Evolutionary conservation across 2,329 filamentous ascomycete genomes (phyloP), one percentile per base, ranked within the genome.

Genomic region (Curvularia verruculosa): DNA sequence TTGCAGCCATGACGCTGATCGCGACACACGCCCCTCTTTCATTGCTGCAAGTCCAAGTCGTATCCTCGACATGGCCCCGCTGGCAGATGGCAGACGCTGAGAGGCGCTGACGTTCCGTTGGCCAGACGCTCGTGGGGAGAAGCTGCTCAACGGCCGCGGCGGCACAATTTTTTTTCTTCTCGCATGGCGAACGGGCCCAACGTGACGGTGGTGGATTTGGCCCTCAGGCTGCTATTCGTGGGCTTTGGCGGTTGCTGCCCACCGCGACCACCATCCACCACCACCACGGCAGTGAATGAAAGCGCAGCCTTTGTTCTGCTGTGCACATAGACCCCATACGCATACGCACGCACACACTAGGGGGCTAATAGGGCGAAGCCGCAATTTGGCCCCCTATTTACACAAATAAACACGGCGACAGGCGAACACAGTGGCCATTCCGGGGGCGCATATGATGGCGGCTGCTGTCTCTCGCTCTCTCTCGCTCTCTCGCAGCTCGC

Each of bases 141-240:
- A 59, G 60, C 58, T 56, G 54, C 54, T 60, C 56, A 60, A 61
- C 59, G 56, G 60, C 62, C 50, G 64, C 63, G 58, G 56, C 31
- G 31, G 46, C 21, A 39, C 70, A 70, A 59, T 65, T 59, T 61
- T 67, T 61, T 67, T 64, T 59, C 65, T 60, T 61, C 65, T 61
- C 49, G 56, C 54, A 55, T 52, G 59, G 59, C 53, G 56, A 62
- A 54, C 55, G 51, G 58, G 53, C 52, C 51, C 48, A 56, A 55
- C 49, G 58, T 56, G 43, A 51, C 28, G 29, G 45, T 39, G 50
- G 46, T 56, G 41, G 49, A 45, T 31, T 37, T 23, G 21, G 39
- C 48, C 24, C 34, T 34, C 18, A 47, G 40, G 24, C 15, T 45
- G 46, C 46, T 34, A 50, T 58, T 58, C 52, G 54, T 48, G 54